Evolutionary conservation across 208 protist genomes (phyloP), one percentile per base, ranked within the genome.

Genomic region (Sergeia podlipaevii): DNA sequence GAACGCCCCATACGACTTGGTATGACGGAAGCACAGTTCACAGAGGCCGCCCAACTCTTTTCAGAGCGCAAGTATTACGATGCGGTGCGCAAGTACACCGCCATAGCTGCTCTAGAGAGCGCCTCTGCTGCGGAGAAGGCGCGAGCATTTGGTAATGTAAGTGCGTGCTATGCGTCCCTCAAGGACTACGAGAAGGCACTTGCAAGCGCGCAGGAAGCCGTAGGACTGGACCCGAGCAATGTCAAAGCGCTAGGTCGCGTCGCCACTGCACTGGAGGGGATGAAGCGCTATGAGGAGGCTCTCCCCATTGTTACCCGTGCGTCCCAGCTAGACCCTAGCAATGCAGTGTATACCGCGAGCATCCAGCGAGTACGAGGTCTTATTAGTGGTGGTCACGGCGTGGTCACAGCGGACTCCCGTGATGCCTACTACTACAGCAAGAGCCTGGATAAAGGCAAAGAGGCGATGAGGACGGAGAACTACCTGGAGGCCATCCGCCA

Each of bases 351-450:
- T 49, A 2, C 23, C 7, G 61, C 41, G 15, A 66, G 71, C 15
- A 57, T 70, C 7, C 50, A 50, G 46, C 54, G 65, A 3, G 76
- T 89, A 47, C 46, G 56, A n/a, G 63, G 33, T n/a, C 57, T 89
- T 23, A 64, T 85, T 30, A 58, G 70, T 47, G 52, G 29, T n/a
- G 50, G 61, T 7, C 61, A 47, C 32, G 80, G 80, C 6, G 46
- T 87, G 28, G 73, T 73, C 4, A 70, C 59, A 3, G 42, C 62
- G 18, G 71, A 69, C 33, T 55, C 50, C 6, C 52, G 62, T 15
- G 73, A 89, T 28, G 60, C 61, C 7, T 95, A 80, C 50, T 89
- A 95, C 77, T 95, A 90, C 65, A 51, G 60, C 1, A 87, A 85
- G 37, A 84, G 79, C 42, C 60, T 95, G 3, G 63, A 83, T 48